A percentile compares a stretch with the other conserved stretches of the same genome.
Evolutionary conservation across 1,139 yeast species (phyloP).

Genomic region (Magnusiomyces magnusii): DNA sequence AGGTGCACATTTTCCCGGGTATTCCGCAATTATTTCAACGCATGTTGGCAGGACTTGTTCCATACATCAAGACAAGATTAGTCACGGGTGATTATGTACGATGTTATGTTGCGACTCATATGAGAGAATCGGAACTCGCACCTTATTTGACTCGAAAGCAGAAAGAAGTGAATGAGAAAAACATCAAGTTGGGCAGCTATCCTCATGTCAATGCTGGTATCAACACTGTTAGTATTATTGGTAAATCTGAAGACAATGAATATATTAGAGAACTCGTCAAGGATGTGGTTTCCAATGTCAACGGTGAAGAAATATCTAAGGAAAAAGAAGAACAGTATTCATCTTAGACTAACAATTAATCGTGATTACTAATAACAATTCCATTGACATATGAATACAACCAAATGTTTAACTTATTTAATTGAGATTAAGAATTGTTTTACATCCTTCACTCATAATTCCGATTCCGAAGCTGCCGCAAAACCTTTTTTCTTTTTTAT

Average conservation of each 20-base stretch:
- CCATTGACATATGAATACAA: no score
- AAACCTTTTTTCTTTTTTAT: no score
- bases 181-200: constrained; percentile 68
- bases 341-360: background rate
- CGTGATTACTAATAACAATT: no score
- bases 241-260: constrained; percentile 38
- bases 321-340: constrained; percentile 43
- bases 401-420: no score
- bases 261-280: constrained; percentile 42
- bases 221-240: constrained; percentile 67
- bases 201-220: constrained; percentile 63
- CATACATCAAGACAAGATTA: constrained; percentile 30
- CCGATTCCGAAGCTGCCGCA: no score
- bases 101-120: constrained; percentile 52
- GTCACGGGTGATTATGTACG: constrained; percentile 37
- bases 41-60: constrained; percentile 41
- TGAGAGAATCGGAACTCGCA: constrained; percentile 63
- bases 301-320: constrained; percentile 49
- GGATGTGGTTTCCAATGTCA: constrained; percentile 40
- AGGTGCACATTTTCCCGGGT: constrained; percentile 71
- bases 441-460: no score
- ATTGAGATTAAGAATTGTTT: no score
- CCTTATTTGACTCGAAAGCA: constrained; percentile 52
- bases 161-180: constrained; percentile 33
- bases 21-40: constrained; percentile 64